Base-by-base conservation (phyloP, 768 basidiomycete genomes). In the Lepiota brunneoincarnata region DNA sequence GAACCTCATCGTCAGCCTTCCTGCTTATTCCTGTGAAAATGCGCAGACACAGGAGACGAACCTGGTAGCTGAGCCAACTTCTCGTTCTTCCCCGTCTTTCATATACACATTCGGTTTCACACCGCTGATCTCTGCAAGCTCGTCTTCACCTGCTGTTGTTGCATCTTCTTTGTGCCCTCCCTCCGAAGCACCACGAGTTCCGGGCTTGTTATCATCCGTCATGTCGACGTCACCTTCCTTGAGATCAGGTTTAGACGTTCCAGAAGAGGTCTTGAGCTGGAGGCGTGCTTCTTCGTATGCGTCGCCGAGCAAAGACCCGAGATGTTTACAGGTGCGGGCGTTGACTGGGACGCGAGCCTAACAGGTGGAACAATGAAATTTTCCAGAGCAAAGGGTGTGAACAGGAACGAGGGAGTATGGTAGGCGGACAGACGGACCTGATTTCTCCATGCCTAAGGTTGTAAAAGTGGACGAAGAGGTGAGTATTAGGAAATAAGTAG, bases 241-340 rank as follows among this genome's bases (percentile, higher is more conserved):
- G 9, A 49, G 34, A 9, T 52, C 23, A 15, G 36, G 35, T 20
- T 50, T 44, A 5, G 20, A 47, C 35, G 11, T 18, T 42, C 35
- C 49, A 26, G 40, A 44, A 20, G 40, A 51, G 14, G n/a, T 26
- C 43, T 34, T 54, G 37, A 21, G 28, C 14, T 36, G 42, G 24
- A 39, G 15, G 28, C 43, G 54, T 1, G 21, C 43, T 44, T 62
- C 64, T 57, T 76, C 75, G 59, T 77, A 76, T 35, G 61, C 65
- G 18, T 75, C 72, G 4, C 76, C 76, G 6, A 77, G 67, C 18
- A 76, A 58, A 12, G 67, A 56, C 43, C 67, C 66, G n/a, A 77
- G 62, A 48, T 77, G 75, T 51, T 76, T 75, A 63, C 76, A 78
- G 15, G 72, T 69, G 15, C 75, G 71, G 7, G 74, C 74, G 56